Conservation (phyloP, 1,284 basidiomycete genomes). For the Grifola frondosa region DNA sequence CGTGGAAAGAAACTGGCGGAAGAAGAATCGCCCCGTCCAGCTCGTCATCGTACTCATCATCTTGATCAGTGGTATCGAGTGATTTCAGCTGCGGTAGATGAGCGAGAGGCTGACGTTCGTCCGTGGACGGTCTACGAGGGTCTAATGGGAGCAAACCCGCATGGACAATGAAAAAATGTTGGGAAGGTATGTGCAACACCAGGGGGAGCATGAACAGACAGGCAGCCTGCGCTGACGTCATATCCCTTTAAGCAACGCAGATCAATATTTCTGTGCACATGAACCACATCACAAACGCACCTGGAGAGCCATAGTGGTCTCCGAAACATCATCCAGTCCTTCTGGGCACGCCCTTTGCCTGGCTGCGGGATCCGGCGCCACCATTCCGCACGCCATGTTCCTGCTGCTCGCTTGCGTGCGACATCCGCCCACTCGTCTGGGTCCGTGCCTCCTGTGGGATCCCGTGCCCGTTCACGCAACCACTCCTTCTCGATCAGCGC, state of each 20-base stretch:
- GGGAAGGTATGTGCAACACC: constrained; percentile 70
- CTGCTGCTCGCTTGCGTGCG: constrained; percentile 35
- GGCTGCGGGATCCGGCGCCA: constrained; percentile 36
- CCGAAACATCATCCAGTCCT: constrained; percentile 71
- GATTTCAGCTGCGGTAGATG: constrained; percentile 57
- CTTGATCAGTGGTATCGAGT: constrained; percentile 19
- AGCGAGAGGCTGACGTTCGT: constrained; percentile 65
- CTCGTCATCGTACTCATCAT: constrained; percentile 8
- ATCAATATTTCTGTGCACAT: constrained; percentile 3
- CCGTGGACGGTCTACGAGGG: constrained; percentile 47
- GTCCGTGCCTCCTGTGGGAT: constrained; percentile 33
- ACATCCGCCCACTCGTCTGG: constrained; percentile 45
- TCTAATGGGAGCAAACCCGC: constrained; percentile 79
- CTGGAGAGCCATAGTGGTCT: constrained; percentile 77
- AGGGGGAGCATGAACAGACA: constrained; percentile 76
- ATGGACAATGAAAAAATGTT: constrained; percentile 80
- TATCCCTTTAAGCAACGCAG: constrained; percentile 34
- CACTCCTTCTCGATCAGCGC: constrained; percentile 43
- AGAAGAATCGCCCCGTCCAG: constrained; percentile 8
- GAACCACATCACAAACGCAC: constrained; percentile 27
- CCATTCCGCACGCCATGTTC: constrained; percentile 45
- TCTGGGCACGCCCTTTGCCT: constrained; percentile 45
- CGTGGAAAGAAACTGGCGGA: too few species aligned
- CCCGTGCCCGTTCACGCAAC: constrained; percentile 29
- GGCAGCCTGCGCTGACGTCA: constrained; percentile 57